phyloP scores from a whole-genome alignment of 1,284 basidiomycete genomes.

The Ustilago bromivora region DNA sequence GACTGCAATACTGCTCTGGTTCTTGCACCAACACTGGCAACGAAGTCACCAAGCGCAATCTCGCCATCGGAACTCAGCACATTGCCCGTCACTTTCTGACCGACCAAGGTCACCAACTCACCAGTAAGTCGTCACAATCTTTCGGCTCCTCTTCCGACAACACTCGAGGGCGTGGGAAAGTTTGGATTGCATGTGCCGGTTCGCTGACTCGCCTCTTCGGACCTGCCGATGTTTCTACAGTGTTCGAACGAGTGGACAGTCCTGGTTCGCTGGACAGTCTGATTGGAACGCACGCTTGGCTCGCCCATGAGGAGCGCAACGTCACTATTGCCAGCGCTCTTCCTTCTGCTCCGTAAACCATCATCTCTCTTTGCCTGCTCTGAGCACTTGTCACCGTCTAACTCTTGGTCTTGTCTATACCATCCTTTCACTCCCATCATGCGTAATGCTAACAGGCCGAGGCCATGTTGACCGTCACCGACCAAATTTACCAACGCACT shows the following conservation, averaged over 20 bases:
- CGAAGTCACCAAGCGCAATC: conserved; percentile 31
- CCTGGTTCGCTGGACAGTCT: conserved; percentile 48
- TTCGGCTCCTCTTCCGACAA: neutral
- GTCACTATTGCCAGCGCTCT: conserved; percentile 48
- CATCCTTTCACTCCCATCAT: neutral
- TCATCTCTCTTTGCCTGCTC: neutral
- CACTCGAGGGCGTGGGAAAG: neutral
- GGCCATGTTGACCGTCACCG: neutral
- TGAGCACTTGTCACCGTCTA: neutral
- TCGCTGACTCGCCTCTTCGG: conserved; percentile 5
- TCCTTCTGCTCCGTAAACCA: neutral
- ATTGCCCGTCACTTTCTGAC: conserved; percentile 30
- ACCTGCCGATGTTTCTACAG: conserved; percentile 7
- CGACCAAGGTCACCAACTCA: conserved; percentile 47
- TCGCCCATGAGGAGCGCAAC: conserved; percentile 49
- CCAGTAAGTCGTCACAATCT: conserved; percentile 27
- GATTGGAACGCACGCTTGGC: conserved; percentile 46
- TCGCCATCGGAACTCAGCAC: conserved; percentile 24
- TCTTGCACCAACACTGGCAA: conserved; percentile 53
- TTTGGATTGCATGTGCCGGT: neutral
- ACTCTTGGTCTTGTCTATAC: neutral
- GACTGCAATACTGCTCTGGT: conserved; percentile 48
- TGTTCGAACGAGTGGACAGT: conserved; percentile 47
- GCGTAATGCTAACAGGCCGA: neutral
- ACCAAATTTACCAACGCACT: neutral